Evolutionary conservation across 1,139 yeast genomes (phyloP), one percentile per base, ranked within the genome.

Genomic region (Yamadazyma oceani): DNA sequence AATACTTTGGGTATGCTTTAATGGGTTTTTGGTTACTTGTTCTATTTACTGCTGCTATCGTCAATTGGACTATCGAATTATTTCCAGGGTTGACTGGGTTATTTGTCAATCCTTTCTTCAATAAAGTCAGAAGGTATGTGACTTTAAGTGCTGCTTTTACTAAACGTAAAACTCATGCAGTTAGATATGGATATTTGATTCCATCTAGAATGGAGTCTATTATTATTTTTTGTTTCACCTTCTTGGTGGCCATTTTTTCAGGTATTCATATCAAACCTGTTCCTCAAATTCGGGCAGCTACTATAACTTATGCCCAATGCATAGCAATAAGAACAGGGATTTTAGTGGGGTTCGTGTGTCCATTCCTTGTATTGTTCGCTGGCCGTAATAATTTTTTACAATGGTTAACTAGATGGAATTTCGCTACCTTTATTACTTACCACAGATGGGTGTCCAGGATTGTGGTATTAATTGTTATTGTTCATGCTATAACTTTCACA

Each of bases 21-120:
- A 45, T 77, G 28, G 76, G 73, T 0, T 78, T 64, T 50, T 77
- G 82, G 80, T 69, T 60, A 2, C 35, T 69, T 3, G 60, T 79
- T 8, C 50, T 77, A 41, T 21, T 75, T 1, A 30, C 67, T 24
- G 72, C 75, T 3, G 62, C 66, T 3, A 31, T 72, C n/a, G 55
- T 62, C 33, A 75, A 79, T 49, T 72, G 79, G 78, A 51, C 63
- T 11, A 60, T 55, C 31, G 32, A 56, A 8, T 46, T 66, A 29
- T 56, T 58, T 35, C 73, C 73, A 3, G 42, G 51, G 1, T 22
- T 57, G 2, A 49, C 56, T 9, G 51, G 50, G 10, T 34, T 37
- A 11, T 55, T 59, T 30, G 54, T 62, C 2, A 63, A 62, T 11
- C 57, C 59, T 1, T 14, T 57, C 5, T 42, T 62, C 14, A 64